These are phyloP conservation scores for Monosporascus ibericus DNA, from an alignment of 2,329 filamentous ascomycete species.

Conservation along the genomic window DNA sequence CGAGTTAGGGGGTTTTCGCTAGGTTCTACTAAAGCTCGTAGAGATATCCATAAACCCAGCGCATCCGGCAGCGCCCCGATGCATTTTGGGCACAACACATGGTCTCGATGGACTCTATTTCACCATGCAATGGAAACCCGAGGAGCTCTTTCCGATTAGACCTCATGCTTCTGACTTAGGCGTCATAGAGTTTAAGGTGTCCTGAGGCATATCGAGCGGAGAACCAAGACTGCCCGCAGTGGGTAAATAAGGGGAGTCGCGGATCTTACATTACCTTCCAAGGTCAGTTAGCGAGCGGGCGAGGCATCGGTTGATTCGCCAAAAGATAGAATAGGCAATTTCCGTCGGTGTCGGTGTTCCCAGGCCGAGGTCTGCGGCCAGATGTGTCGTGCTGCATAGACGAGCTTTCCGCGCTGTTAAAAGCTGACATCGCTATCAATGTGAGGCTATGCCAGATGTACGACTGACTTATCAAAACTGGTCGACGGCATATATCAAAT, in stretches of 20 bases:
- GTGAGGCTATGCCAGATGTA: not conserved
- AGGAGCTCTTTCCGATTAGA: too few relatives aligned
- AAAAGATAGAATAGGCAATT: not conserved
- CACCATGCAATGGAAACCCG: too few relatives aligned
- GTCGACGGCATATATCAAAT: not conserved
- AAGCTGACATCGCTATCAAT: not conserved
- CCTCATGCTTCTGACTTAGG: not conserved
- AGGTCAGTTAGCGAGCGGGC: not conserved
- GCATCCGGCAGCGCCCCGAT: too few relatives aligned
- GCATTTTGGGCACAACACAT: too few relatives aligned
- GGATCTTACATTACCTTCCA: not conserved
- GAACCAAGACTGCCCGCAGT: not conserved
- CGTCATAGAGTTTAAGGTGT: not conserved
- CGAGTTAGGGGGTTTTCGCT: too few relatives aligned
- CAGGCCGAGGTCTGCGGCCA: not conserved
- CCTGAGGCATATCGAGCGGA: not conserved
- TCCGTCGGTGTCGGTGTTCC: not conserved
- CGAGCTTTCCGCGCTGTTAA: not conserved
- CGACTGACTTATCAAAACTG: not conserved
- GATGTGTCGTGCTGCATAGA: too few relatives aligned
- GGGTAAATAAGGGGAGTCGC: not conserved
- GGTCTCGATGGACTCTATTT: too few relatives aligned
- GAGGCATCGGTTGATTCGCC: not conserved
- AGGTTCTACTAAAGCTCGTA: too few relatives aligned
- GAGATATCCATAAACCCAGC: too few relatives aligned